These are phyloP conservation scores for Teratosphaeria viscida DNA, from an alignment of 2,329 filamentous ascomycete species.

Conservation along the genomic window DNA sequence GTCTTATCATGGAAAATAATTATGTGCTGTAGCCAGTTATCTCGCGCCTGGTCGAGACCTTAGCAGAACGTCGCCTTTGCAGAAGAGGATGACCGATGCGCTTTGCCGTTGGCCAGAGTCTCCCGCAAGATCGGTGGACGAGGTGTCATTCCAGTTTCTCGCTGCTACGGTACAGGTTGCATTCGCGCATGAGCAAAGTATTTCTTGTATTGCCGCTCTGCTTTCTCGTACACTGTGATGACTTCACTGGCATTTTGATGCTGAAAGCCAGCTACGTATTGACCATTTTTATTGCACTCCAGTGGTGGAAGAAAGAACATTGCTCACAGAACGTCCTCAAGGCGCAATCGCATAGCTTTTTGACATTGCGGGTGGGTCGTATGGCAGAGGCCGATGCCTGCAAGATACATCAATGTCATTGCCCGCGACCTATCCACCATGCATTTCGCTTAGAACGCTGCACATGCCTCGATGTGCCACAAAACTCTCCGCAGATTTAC, in stretches of 20 bases:
- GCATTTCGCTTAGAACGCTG: neutral
- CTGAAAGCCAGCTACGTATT: neutral
- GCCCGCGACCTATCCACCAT: neutral
- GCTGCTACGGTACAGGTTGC: neutral
- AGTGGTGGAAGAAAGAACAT: too few species aligned
- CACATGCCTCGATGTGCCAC: neutral
- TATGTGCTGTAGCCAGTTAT: neutral
- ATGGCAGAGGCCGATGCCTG: neutral
- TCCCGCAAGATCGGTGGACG: neutral
- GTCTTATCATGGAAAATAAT: neutral
- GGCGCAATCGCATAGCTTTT: too few species aligned
- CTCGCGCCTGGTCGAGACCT: neutral
- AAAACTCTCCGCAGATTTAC: neutral
- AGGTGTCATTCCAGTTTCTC: neutral
- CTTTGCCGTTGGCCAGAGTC: neutral
- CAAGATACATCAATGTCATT: neutral
- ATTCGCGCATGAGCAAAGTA: neutral
- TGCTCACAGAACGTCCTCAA: too few species aligned
- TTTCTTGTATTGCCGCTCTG: neutral
- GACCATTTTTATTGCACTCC: too few species aligned
- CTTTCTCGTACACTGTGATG: neutral
- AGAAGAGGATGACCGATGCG: neutral
- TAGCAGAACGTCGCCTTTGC: neutral
- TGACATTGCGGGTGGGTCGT: neutral
- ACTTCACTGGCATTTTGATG: neutral